Conservation (phyloP, 2,329 filamentous ascomycete genomes). For the Fusarium citri region DNA sequence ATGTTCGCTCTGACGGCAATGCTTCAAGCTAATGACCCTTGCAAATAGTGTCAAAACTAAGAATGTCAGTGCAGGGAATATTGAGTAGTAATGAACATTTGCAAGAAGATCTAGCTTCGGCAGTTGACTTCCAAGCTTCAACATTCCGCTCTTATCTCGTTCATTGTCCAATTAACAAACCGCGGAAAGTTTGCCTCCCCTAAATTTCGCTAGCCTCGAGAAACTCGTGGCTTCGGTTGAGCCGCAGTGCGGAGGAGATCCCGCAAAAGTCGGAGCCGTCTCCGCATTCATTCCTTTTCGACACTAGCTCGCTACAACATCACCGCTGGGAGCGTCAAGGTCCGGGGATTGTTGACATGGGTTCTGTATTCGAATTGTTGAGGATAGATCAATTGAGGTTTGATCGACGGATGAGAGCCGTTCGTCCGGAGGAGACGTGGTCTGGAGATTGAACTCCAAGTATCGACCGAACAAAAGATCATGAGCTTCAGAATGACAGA, state of each 20-base stretch:
- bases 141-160: neutral
- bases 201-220: neutral
- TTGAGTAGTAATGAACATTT: neutral
- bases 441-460: neutral
- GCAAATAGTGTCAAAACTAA: neutral
- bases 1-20: neutral
- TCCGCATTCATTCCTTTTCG: constrained; percentile 8
- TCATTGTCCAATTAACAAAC: neutral
- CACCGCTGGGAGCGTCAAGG: neutral
- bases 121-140: neutral
- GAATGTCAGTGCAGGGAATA: neutral
- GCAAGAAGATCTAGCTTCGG: neutral
- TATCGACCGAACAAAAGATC: neutral
- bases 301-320: neutral
- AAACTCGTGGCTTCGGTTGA: constrained; percentile 5
- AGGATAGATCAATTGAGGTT: neutral
- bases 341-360: neutral
- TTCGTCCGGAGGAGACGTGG: constrained; percentile 4
- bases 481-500: neutral
- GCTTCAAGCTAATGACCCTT: constrained; percentile 2
- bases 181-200: neutral
- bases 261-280: constrained; percentile 17
- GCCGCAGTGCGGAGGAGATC: constrained; percentile 19
- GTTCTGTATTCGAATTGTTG: neutral
- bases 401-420: neutral